Base-by-base conservation (phyloP, 192 early-diverging fungal species). In the Helicostylum pulchrum region DNA sequence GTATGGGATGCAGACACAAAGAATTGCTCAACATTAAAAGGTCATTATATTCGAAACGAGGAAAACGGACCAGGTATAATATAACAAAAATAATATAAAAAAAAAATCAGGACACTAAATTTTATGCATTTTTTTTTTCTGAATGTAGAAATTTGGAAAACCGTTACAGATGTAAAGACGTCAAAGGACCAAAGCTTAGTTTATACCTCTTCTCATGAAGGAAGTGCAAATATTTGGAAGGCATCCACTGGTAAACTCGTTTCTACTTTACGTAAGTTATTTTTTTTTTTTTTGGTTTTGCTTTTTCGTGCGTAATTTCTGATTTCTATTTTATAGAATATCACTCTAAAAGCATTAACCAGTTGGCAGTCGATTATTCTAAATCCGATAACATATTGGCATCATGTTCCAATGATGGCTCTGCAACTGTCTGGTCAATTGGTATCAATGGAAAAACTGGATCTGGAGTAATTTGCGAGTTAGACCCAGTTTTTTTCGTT, bases 131-230 rank as follows among this genome's bases (percentile, higher is more conserved):
- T 56, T 46, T 65, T 44, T 39, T 9, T 20, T 46, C 31, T 30
- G 30, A 0, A 19, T 21, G 1, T 58, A 66, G 65, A 48, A 19
- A 20, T 55, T 6, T 68, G 67, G 67, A 34, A 36, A 34, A 68
- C 59, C 1, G 67, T 68, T 2, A 53, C 47, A 4, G 67, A 68
- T 62, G 39, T 68, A 0, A 68, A 68, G 14, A 15, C 54, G 26
- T 68, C 60, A 1, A 61, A 34, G 2, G 34, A 59, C 20, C 21
- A 61, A 8, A 20, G 12, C 7, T 46, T 62, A 7, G 45, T 68
- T 2, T 45, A 42, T 34, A 62, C 67, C 1, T 59, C 60, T 5
- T 47, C 56, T 3, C 58, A 39, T 7, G 67, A 68, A 43, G 47
- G 58, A 17, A 60, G 14, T 21, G 45, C 56, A 11, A 60, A 52